Evolutionary conservation across 768 basidiomycete species (phyloP).

Genomic region (Leccinum uliginosum): DNA sequence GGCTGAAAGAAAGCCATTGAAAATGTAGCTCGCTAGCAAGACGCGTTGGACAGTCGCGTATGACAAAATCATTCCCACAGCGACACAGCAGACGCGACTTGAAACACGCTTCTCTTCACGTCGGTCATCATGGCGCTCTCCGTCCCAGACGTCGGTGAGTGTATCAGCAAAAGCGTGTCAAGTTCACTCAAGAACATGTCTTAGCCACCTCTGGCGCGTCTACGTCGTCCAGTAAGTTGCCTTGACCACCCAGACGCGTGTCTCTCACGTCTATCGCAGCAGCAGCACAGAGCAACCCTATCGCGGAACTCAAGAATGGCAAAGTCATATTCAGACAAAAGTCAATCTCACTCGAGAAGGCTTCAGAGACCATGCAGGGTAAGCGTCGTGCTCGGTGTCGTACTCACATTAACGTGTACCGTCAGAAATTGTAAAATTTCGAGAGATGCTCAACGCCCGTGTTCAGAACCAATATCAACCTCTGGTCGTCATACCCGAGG

Average conservation of each 20-base stretch:
- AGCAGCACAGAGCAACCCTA: conserved; percentile 36
- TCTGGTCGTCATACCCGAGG: conserved; percentile 58
- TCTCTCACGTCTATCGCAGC: conserved; percentile 21
- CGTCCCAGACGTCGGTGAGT: conserved; percentile 16
- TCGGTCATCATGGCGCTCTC: conserved; percentile 20
- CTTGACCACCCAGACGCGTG: not conserved
- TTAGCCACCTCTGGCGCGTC: conserved; percentile 13
- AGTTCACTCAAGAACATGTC: not conserved
- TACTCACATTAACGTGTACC: conserved; percentile 1
- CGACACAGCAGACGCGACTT: conserved; percentile 22
- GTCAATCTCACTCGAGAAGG: conserved; percentile 66
- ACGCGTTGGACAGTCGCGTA: conserved; percentile 44
- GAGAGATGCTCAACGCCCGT: conserved; percentile 61
- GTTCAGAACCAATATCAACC: conserved; percentile 44
- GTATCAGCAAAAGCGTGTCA: not conserved
- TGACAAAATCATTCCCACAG: not conserved
- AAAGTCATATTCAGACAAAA: conserved; percentile 78
- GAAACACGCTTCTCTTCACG: conserved; percentile 9
- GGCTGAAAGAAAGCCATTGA: conserved; percentile 67
- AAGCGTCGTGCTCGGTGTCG: conserved; percentile 13
- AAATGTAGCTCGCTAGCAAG: not conserved
- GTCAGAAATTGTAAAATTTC: conserved; percentile 72
- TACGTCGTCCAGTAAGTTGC: conserved; percentile 15
- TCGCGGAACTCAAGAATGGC: conserved; percentile 71
- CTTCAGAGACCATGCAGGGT: conserved; percentile 82